Base-by-base conservation (phyloP, 768 basidiomycete genomes). In the Paxillus rubicundulus region DNA sequence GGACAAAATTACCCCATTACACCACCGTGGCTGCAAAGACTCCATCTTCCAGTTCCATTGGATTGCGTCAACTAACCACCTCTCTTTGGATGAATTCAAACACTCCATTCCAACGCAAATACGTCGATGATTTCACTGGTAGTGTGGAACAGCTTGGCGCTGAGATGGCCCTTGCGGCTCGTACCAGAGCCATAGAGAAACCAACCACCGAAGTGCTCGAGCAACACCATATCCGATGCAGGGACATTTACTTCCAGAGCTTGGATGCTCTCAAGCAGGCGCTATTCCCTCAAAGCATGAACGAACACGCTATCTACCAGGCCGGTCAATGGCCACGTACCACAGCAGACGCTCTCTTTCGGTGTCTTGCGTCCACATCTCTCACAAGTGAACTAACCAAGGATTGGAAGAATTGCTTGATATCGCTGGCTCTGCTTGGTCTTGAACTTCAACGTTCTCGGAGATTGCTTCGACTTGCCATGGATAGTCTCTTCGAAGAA, bases 291-390 rank as follows among this genome's bases (percentile, higher is more conserved):
- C 41, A 13, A 24, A 63, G 42, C 28, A 8, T 17, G 9, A 50
- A 50, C 3, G 69, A 71, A 52, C 30, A 28, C 4, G 54, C 62
- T 4, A 28, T 69, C 2, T 18, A 41, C 12, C 32, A 39, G 16
- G 55, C 67, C 0, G 69, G 69, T 9, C 61, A 69, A 51, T 77
- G 76, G 75, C 77, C 77, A 13, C 65, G 69, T 4, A 46, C 73
- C 16, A 71, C 72, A 4, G 21, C 61, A 2, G 60, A 60, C 40
- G 45, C 58, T 2, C 62, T 78, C 16, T 60, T 77, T n/a, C 51
- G 49, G 16, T 55, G 39, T 7, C 61, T 77, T 39, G 63, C 69
- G 9, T 66, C 63, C 12, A 56, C 61, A 6, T 64, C 65, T 4
- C 18, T 32, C 1, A 56, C 28, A 24, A 24, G 24, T 3, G 14